Percentiles rank a stretch among this genome's conserved stretches.
Evolutionary conservation across 805 yeast genomes (phyloP).

Genomic region (Saccharomyces jurei): DNA sequence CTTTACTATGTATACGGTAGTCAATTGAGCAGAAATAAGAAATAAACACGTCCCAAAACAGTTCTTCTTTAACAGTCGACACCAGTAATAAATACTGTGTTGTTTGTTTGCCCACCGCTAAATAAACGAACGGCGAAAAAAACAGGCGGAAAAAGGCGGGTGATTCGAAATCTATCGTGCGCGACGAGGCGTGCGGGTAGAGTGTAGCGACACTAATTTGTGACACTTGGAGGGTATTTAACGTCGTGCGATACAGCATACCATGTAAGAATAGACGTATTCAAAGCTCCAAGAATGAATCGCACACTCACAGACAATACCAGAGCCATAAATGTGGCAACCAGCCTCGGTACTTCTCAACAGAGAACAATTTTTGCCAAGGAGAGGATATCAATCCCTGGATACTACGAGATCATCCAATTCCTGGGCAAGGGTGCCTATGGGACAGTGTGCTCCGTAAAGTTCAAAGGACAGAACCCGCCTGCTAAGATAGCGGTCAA

Average conservation of each 20-base stretch:
- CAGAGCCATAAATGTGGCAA: not conserved
- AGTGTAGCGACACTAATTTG: not conserved
- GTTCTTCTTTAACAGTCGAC: not conserved
- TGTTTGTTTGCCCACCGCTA: conserved; percentile 3
- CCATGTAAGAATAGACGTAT: not conserved
- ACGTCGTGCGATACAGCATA: not conserved
- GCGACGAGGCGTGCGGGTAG: not conserved
- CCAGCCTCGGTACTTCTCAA: not conserved
- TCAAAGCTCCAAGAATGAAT: not conserved
- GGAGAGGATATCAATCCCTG: conserved; percentile 54
- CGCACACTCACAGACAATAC: not conserved
- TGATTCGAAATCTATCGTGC: not conserved
- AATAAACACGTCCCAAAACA: not conserved
- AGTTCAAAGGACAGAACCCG: conserved; percentile 25
- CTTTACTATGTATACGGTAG: not conserved
- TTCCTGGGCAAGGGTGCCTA: conserved; percentile 79
- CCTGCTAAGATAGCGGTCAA: conserved; percentile 59
- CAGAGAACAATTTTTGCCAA: conserved; percentile 37
- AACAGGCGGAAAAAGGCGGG: not conserved
- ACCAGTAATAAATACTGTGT: not conserved
- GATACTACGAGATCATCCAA: conserved; percentile 48
- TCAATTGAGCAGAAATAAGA: not conserved
- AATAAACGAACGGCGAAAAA: conserved; percentile 8
- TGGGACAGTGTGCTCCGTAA: conserved; percentile 76
- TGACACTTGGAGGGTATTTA: not conserved